phyloP scores from a whole-genome alignment of 257 asterid species.

The Rubia yunnanensis region DNA sequence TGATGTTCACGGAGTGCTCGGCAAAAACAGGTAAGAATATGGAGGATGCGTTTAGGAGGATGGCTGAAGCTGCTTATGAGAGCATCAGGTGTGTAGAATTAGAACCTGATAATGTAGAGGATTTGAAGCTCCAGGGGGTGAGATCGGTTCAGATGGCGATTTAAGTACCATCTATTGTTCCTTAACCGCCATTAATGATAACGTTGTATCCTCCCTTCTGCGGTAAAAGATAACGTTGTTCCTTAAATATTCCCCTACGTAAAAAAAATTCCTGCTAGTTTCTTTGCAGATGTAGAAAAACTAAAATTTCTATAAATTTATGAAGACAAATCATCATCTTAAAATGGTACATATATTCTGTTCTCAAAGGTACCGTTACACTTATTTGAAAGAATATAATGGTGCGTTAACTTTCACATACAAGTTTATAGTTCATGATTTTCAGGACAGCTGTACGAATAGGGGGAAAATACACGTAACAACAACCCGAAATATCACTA shows the following conservation, averaged over 20 bases:
- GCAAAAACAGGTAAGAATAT: slow-evolving; percentile 63
- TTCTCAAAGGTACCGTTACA: too few species aligned
- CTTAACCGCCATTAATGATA: not conserved
- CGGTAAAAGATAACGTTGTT: not conserved
- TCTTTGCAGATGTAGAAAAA: too few species aligned
- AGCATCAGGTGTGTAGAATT: not conserved
- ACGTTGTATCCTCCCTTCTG: slow-evolving; percentile 3
- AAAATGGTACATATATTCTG: too few species aligned
- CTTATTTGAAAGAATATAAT: too few species aligned
- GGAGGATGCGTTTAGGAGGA: slow-evolving; percentile 34
- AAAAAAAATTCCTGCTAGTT: too few species aligned
- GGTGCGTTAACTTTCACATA: too few species aligned
- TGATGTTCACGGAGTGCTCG: slow-evolving; percentile 63
- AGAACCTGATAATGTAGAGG: not conserved
- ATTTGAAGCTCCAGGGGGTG: not conserved
- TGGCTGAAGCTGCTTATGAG: not conserved
- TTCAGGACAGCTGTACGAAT: not conserved
- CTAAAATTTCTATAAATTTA: too few species aligned
- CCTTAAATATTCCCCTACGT: too few species aligned
- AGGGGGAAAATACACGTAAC: not conserved
- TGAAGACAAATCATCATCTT: too few species aligned
- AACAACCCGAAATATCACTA: not conserved
- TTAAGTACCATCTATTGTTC: not conserved
- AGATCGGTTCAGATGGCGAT: not conserved
- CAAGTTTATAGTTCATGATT: too few species aligned